Base-by-base conservation (phyloP, 1,139 yeast genomes). In the Suhomyces taliae region DNA sequence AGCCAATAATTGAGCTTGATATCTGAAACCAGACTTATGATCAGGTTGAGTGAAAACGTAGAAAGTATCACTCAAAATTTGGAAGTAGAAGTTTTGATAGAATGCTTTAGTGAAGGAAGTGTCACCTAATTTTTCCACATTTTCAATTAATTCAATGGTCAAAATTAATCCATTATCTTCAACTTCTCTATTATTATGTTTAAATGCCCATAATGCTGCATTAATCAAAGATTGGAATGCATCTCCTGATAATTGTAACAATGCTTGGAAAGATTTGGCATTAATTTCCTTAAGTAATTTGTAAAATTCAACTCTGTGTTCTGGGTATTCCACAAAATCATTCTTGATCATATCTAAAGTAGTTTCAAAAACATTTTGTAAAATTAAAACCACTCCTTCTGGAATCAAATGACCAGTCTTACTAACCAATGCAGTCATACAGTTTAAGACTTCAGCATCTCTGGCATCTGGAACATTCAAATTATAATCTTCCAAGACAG, bases 121-220 rank as follows among this genome's bases (percentile, higher is more conserved):
- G 49, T 83, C 83, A 8, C 90, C 89, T 53, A 88, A 73, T 50
- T 80, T 82, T 53, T 91, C 95, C 54, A 88, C 91, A 65, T 93
- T 93, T 57, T 82, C 82, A 53, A 91, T 78, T 55, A 93, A 76
- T 61, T 91, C 97, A 51, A 86, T 74, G 36, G 95, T 88, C 54
- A 91, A 78, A 37, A 85, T 81, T 58, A 93, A 79, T 36, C 97
- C 98, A 46, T 86, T 86, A 52, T 87, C 91, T 68, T 93, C 98
- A 46, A 93, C 97, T 51, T 90, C 97, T 67, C 97, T 82, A 67
- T 91, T 90, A 60, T 91, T 95, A 66, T 93, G 99, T 69, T 93
- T 93, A 66, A 95, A 89, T 0, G 98, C 98, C 99, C 99, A 93
- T 61, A 95, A 76, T 41, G 96, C 91, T 1, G 98, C 96, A 68